A percentile compares a stretch with the other conserved stretches of the same genome.
These are phyloP conservation scores for Thecaphora frezii DNA, from an alignment of 1,284 basidiomycete genomes.

Conservation along the genomic window DNA sequence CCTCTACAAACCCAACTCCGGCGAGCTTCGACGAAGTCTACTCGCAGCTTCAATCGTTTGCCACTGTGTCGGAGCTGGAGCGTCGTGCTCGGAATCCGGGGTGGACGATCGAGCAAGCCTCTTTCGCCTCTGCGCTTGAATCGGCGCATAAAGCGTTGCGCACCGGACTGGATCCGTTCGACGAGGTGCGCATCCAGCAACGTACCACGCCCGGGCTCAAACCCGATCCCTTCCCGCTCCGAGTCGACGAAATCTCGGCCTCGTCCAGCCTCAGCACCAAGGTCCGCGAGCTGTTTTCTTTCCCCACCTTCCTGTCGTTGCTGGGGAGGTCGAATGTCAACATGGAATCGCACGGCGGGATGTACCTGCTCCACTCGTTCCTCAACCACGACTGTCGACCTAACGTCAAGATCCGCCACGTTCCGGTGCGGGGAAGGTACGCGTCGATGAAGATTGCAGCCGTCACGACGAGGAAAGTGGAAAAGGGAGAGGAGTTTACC, in stretches of 20 bases:
- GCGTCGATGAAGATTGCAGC: constrained; percentile 71
- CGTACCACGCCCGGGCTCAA: constrained; percentile 67
- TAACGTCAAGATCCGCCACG: constrained; percentile 73
- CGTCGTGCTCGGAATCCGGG: constrained; percentile 47
- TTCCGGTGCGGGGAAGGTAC: constrained; percentile 65
- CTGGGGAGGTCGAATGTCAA: constrained; percentile 84
- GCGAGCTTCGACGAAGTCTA: constrained; percentile 31
- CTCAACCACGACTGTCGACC: constrained; percentile 81
- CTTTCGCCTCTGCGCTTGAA: constrained; percentile 25
- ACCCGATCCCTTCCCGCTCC: constrained; percentile 67
- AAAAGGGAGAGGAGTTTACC: constrained; percentile 71
- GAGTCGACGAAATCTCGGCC: constrained; percentile 62
- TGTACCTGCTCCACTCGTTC: constrained; percentile 83
- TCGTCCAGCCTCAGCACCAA: constrained; percentile 64
- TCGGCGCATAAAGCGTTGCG: constrained; percentile 22
- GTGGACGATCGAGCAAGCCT: constrained; percentile 36
- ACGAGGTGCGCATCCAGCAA: constrained; percentile 67
- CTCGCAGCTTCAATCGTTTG: constrained; percentile 37
- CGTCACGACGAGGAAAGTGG: constrained; percentile 70
- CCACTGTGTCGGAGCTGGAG: constrained; percentile 48
- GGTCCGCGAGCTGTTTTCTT: constrained; percentile 69
- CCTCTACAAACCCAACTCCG: constrained; percentile 2
- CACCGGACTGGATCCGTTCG: constrained; percentile 39
- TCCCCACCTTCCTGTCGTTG: constrained; percentile 71
- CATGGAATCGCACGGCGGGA: constrained; percentile 80